These are phyloP conservation scores for Coprinopsis sp. DNA, from an alignment of 768 basidiomycete species.

Conservation along the genomic window DNA sequence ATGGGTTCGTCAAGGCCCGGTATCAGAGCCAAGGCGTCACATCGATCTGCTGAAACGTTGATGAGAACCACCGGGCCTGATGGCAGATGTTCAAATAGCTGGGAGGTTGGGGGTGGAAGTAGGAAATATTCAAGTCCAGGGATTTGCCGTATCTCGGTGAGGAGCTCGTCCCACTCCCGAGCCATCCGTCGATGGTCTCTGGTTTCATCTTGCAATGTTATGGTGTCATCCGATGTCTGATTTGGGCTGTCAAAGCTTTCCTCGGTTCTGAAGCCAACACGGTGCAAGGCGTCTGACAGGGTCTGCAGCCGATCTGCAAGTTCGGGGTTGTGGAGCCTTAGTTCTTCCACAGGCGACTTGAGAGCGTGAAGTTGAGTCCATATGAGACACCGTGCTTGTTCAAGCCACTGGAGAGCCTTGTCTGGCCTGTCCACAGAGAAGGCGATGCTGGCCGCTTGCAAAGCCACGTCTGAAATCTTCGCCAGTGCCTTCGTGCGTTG, in stretches of 20 bases:
- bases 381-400: slow-evolving; percentile 15
- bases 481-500: slow-evolving; percentile 10
- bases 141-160: slow-evolving; percentile 5
- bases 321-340: neutral
- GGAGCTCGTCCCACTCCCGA: slow-evolving; percentile 5
- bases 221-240: neutral
- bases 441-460: slow-evolving; percentile 8
- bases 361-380: slow-evolving; percentile 14
- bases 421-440: neutral
- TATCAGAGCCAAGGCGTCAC: slow-evolving; percentile 34
- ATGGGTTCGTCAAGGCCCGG: slow-evolving; percentile 3
- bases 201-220: slow-evolving; percentile 9
- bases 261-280: slow-evolving; percentile 2
- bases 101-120: slow-evolving; percentile 15
- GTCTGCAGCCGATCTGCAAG: slow-evolving; percentile 4
- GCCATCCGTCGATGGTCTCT: slow-evolving; percentile 7
- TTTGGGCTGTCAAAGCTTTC: neutral
- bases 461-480: slow-evolving; percentile 5
- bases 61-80: slow-evolving; percentile 32
- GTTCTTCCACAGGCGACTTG: slow-evolving; percentile 10
- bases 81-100: slow-evolving; percentile 16
- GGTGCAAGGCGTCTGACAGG: slow-evolving; percentile 6
- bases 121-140: slow-evolving; percentile 29
- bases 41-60: slow-evolving; percentile 27
- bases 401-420: slow-evolving; percentile 15